Conservation (phyloP, 345 rosid genomes). For the Moringa oleifera region DNA sequence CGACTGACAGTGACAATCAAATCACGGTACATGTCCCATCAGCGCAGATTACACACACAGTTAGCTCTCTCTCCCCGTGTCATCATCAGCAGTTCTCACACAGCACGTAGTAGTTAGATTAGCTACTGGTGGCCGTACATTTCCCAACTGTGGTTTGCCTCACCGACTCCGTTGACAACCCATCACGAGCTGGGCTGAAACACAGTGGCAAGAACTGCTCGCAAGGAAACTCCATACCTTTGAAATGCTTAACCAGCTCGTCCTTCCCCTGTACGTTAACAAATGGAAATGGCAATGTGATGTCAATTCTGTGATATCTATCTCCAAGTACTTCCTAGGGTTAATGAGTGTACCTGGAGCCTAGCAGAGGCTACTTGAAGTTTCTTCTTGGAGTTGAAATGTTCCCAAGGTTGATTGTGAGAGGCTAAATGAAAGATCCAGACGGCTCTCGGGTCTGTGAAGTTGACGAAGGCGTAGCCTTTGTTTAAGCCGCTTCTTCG, state of each 20-base stretch:
- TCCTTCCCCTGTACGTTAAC: slow-evolving; percentile 41
- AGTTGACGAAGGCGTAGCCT: slow-evolving; percentile 83
- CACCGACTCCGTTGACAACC: slow-evolving; percentile 24
- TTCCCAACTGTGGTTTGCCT: slow-evolving; percentile 24
- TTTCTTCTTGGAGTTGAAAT: slow-evolving; percentile 41
- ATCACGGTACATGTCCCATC: too few species aligned
- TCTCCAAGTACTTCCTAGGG: too few species aligned
- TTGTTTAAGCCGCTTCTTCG: slow-evolving; percentile 46
- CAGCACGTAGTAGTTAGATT: too few species aligned
- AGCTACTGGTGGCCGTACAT: not conserved
- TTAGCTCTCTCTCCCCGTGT: too few species aligned
- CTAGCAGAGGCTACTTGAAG: slow-evolving; percentile 49
- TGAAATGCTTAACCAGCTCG: slow-evolving; percentile 36
- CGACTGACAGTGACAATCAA: too few species aligned
- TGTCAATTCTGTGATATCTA: too few species aligned
- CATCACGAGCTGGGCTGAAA: slow-evolving; percentile 45
- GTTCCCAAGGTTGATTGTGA: slow-evolving; percentile 40
- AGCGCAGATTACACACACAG: too few species aligned
- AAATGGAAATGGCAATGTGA: too few species aligned
- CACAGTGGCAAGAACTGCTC: slow-evolving; percentile 43
- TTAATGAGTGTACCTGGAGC: slow-evolving; percentile 72
- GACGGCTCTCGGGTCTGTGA: slow-evolving; percentile 50
- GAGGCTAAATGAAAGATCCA: slow-evolving; percentile 36
- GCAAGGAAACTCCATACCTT: slow-evolving; percentile 32
- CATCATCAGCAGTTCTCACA: too few species aligned